phyloP scores from a whole-genome alignment of 768 basidiomycete species.

The Ephemerocybe angulata region DNA sequence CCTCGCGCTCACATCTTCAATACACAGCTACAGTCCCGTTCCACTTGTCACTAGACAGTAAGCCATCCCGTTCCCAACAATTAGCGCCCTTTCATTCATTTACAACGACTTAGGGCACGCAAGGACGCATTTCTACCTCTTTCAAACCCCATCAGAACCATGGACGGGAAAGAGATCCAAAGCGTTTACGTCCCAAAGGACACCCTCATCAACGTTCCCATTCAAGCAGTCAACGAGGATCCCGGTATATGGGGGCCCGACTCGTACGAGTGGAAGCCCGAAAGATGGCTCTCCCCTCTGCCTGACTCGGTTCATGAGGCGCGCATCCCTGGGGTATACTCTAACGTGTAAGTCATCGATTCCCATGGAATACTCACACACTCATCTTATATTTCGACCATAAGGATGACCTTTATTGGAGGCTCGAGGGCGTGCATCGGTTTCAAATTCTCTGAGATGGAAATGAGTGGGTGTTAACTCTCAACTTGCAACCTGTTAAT shows the following conservation, averaged over 20 bases:
- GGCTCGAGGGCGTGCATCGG: constrained; percentile 26
- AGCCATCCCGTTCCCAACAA: neutral
- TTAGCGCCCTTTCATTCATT: neutral
- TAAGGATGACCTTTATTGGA: constrained; percentile 18
- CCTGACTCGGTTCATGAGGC: constrained; percentile 27
- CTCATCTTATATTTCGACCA: constrained; percentile 18
- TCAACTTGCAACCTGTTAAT: too few relatives aligned
- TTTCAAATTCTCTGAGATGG: constrained; percentile 52
- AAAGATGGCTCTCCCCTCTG: constrained; percentile 40
- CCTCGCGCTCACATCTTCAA: neutral
- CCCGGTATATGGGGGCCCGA: constrained; percentile 27
- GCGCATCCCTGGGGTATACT: constrained; percentile 41
- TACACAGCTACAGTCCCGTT: constrained; percentile 20
- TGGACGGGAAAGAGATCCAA: constrained; percentile 19
- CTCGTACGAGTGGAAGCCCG: constrained; percentile 45
- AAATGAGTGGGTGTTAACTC: constrained; percentile 40
- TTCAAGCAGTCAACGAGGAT: constrained; percentile 5
- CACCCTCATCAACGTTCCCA: constrained; percentile 20
- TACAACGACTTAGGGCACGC: constrained; percentile 18
- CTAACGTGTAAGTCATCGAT: constrained; percentile 30
- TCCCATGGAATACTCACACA: neutral
- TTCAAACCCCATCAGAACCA: constrained; percentile 20
- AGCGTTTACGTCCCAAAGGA: constrained; percentile 35
- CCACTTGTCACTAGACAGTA: constrained; percentile 20
- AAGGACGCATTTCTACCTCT: constrained; percentile 19